phyloP scores from a whole-genome alignment of 2,329 filamentous ascomycete species.

The Pseudohalonectria lignicola region DNA sequence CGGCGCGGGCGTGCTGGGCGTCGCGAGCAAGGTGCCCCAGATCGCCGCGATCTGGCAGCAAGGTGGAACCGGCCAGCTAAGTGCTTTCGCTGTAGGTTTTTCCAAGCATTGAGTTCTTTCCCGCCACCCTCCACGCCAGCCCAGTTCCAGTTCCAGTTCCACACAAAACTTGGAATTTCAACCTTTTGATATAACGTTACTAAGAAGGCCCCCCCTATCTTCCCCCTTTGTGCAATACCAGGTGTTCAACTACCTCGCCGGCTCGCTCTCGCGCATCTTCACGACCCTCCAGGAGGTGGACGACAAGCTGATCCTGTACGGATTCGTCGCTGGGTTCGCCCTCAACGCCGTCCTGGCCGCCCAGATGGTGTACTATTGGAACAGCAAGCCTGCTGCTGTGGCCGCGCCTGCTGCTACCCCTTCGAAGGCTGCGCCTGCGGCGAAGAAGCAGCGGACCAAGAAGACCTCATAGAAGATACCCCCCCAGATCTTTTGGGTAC shows the following conservation, averaged over 20 bases:
- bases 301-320: slow-evolving; percentile 91
- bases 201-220: not conserved
- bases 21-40: slow-evolving; percentile 90
- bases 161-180: not conserved
- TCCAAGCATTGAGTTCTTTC: not conserved
- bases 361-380: slow-evolving; percentile 98
- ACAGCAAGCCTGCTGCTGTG: too few relatives aligned
- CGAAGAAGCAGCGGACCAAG: slow-evolving; percentile 22
- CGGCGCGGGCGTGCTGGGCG: slow-evolving; percentile 68
- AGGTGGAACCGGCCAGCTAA: slow-evolving; percentile 88
- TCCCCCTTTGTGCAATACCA: slow-evolving; percentile 23
- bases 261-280: slow-evolving; percentile 90
- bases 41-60: slow-evolving; percentile 77
- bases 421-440: slow-evolving; percentile 22
- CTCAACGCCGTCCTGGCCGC: slow-evolving; percentile 77
- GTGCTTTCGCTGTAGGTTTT: slow-evolving; percentile 78
- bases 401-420: slow-evolving; percentile 22
- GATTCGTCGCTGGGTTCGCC: slow-evolving; percentile 83
- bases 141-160: not conserved
- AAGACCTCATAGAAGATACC: not conserved
- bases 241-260: slow-evolving; percentile 97
- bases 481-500: too few relatives aligned
- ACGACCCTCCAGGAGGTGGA: slow-evolving; percentile 96
- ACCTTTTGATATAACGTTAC: not conserved
- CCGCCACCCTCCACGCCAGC: too few relatives aligned